These are phyloP conservation scores for Tilletia horrida DNA, from an alignment of 1,284 basidiomycete genomes.

Conservation along the genomic window DNA sequence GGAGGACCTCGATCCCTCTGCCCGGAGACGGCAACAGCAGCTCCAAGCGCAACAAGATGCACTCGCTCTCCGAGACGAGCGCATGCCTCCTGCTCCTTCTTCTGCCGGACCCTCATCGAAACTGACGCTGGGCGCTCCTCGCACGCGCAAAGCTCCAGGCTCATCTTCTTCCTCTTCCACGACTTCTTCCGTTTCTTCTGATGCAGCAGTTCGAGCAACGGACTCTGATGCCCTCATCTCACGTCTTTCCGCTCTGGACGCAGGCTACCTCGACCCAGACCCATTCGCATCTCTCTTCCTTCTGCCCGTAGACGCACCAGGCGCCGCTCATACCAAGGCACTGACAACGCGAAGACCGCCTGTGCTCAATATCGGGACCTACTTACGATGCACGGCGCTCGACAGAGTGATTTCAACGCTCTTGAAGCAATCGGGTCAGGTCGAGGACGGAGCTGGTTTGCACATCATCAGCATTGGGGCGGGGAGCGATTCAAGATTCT, in stretches of 20 bases:
- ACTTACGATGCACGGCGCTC: conserved; percentile 74
- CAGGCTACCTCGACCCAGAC: conserved; percentile 26
- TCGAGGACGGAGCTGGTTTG: conserved; percentile 55
- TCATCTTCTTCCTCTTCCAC: no score
- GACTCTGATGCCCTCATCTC: conserved; percentile 28
- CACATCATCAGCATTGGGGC: conserved; percentile 88
- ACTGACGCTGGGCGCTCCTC: conserved; percentile 15
- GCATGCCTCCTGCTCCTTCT: background rate
- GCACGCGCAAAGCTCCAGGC: no score
- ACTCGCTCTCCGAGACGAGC: background rate
- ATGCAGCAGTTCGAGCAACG: conserved; percentile 27
- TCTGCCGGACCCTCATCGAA: conserved; percentile 22
- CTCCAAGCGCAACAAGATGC: no score
- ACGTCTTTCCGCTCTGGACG: conserved; percentile 26
- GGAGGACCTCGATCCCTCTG: background rate
- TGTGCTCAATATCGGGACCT: conserved; percentile 92
- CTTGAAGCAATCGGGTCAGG: conserved; percentile 55
- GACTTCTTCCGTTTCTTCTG: background rate
- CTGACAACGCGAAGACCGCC: conserved; percentile 67
- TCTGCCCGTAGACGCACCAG: conserved; percentile 69
- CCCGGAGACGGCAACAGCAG: no score
- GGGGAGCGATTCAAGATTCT: conserved; percentile 88
- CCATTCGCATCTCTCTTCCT: conserved; percentile 19
- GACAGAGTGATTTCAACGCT: conserved; percentile 76
- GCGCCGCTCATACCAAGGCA: conserved; percentile 59